Conservation (phyloP, 768 basidiomycete species). For the Leccinum broughii region DNA sequence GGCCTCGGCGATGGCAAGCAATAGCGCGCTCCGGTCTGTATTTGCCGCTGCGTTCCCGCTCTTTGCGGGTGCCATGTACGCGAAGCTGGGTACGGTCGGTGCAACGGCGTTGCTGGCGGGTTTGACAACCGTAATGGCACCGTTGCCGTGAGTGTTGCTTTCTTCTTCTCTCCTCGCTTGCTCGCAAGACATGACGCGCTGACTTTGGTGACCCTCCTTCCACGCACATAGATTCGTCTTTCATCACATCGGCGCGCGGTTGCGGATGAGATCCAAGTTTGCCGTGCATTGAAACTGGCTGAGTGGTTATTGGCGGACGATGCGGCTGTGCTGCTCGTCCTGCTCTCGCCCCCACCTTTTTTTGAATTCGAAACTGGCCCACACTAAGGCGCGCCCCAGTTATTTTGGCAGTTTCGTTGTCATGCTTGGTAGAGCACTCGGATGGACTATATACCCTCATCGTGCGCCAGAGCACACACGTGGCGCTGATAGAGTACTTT, state of each 20-base stretch:
- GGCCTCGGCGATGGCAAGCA: constrained; percentile 67
- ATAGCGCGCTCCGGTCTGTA: constrained; percentile 48
- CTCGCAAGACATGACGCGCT: neutral
- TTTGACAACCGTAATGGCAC: constrained; percentile 58
- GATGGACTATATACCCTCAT: neutral
- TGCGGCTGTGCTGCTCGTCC: neutral
- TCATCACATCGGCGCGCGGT: constrained; percentile 44
- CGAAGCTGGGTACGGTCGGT: constrained; percentile 61
- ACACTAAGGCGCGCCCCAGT: neutral
- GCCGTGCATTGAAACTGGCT: constrained; percentile 25
- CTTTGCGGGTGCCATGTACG: constrained; percentile 53
- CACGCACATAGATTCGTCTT: constrained; percentile 44
- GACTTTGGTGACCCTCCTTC: neutral
- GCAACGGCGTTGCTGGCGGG: constrained; percentile 73
- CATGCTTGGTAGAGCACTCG: neutral
- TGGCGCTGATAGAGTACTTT: neutral
- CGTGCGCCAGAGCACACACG: neutral
- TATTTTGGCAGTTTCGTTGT: neutral
- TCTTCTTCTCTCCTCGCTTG: neutral
- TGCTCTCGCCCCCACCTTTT: neutral
- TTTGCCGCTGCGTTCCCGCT: constrained; percentile 56
- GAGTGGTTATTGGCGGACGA: neutral
- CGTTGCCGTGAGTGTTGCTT: constrained; percentile 50
- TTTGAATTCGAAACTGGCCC: neutral
- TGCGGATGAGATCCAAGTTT: constrained; percentile 47